Base-by-base conservation (phyloP, 1,139 yeast genomes). In the Zygosaccharomyces sapae region DNA sequence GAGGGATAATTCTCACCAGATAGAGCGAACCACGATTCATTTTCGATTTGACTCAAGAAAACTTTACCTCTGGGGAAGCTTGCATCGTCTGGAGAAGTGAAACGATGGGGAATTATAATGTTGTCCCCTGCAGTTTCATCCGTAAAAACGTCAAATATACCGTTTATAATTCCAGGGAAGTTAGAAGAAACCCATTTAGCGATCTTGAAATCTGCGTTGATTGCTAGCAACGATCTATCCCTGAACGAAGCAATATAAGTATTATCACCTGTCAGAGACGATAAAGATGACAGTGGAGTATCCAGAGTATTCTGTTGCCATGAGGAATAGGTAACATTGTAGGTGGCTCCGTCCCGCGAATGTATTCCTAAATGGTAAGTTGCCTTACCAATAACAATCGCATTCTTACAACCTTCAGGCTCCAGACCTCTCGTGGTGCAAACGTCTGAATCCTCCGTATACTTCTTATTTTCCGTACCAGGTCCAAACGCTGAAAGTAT, bases 271-370 rank as follows among this genome's bases (percentile, higher is more conserved):
- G 87, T 77, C 40, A 74, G 71, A 50, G 72, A 73, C 55, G 83
- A 74, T 50, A 73, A 73, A 20, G 55, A 53, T 1, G 68, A 80
- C 50, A 90, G 72, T 61, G 85, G 92, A 36, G 74, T 72, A 63
- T 92, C 96, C 50, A 90, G 73, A 55, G 88, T 83, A 67, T 90
- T 90, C 24, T 96, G 96, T 5, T 95, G 95, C 97, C 97, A 92
- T 45, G 84, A 79, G 1, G 95, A 76, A 62, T 86, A 90, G 0
- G 94, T 83, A 9, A 92, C 89, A 61, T 89, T 86, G 95, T 96
- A 90, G 2, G 79, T 74, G 2, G 82, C 71, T 47, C 81, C 81
- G 42, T 82, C 76, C 57, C 77, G 80, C 4, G 95, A 83, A 63
- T 80, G 80, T 16, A 83, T 81, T 8, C 77, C 75, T 22, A 83